phyloP scores from a whole-genome alignment of 495 filamentous ascomycete species.

The Pseudoneurospora amorphoporcata region DNA sequence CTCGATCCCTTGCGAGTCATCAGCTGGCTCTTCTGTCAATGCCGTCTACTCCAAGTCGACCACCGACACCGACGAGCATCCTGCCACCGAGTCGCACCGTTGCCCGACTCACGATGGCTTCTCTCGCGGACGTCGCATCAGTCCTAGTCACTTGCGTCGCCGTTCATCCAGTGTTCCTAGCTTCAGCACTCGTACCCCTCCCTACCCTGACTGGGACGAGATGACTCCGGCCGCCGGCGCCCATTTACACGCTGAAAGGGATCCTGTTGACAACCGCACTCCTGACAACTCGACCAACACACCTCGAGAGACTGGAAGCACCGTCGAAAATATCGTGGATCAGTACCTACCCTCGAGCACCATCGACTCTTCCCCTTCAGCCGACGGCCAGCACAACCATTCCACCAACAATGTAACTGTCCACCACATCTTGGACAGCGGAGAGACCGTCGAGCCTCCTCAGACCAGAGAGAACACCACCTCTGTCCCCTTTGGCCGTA shows the following conservation, averaged over 20 bases:
- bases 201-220: neutral
- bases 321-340: constrained; percentile 21
- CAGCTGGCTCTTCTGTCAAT: constrained; percentile 5
- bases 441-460: neutral
- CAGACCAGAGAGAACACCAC: neutral
- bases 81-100: neutral
- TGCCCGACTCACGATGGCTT: neutral
- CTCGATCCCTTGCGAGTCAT: neutral
- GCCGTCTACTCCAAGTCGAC: neutral
- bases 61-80: neutral
- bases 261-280: neutral
- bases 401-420: neutral
- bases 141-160: neutral
- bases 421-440: neutral
- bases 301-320: constrained; percentile 14
- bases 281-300: neutral
- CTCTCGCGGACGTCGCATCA: constrained; percentile 6
- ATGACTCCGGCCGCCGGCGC: neutral
- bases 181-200: neutral
- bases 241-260: neutral
- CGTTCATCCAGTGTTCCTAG: neutral
- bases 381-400: neutral
- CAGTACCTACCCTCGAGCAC: constrained; percentile 12
- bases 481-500: neutral
- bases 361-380: constrained; percentile 1